phyloP scores from a whole-genome alignment of 768 basidiomycete species.

The Boletus edulis region DNA sequence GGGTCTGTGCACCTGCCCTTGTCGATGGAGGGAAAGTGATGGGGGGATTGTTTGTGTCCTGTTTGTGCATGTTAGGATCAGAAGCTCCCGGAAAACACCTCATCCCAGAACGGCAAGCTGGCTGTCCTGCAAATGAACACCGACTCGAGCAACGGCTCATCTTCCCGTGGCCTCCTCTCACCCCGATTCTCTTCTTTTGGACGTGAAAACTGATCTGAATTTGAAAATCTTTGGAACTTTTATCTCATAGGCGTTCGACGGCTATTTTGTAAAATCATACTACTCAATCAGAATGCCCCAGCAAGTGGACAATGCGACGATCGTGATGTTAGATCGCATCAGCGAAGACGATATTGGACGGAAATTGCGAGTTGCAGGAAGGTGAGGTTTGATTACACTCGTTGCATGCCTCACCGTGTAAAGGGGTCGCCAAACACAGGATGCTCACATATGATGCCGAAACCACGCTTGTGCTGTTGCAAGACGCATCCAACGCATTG shows the following conservation, averaged over 20 bases:
- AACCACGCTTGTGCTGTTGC: slow-evolving; percentile 45
- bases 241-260: not conserved
- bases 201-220: not conserved
- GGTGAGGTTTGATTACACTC: slow-evolving; percentile 38
- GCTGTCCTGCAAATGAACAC: slow-evolving; percentile 1
- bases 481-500: slow-evolving; percentile 49
- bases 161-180: not conserved
- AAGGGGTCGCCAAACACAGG: slow-evolving; percentile 33
- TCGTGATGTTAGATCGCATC: slow-evolving; percentile 43
- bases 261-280: not conserved
- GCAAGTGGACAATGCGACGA: slow-evolving; percentile 46
- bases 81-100: slow-evolving; percentile 24
- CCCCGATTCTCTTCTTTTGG: not conserved
- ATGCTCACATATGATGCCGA: slow-evolving; percentile 54
- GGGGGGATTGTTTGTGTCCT: slow-evolving; percentile 8
- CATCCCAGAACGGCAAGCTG: slow-evolving; percentile 13
- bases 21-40: not conserved
- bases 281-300: slow-evolving; percentile 40
- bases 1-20: not conserved
- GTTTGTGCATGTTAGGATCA: slow-evolving; percentile 31
- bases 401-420: slow-evolving; percentile 12
- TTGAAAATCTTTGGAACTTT: slow-evolving; percentile 1
- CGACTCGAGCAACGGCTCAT: not conserved
- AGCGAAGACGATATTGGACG: slow-evolving; percentile 38
- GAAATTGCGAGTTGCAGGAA: slow-evolving; percentile 59